These are phyloP conservation scores for Kodamaea leandrae DNA, from an alignment of 805 yeast genomes.

Conservation along the genomic window DNA sequence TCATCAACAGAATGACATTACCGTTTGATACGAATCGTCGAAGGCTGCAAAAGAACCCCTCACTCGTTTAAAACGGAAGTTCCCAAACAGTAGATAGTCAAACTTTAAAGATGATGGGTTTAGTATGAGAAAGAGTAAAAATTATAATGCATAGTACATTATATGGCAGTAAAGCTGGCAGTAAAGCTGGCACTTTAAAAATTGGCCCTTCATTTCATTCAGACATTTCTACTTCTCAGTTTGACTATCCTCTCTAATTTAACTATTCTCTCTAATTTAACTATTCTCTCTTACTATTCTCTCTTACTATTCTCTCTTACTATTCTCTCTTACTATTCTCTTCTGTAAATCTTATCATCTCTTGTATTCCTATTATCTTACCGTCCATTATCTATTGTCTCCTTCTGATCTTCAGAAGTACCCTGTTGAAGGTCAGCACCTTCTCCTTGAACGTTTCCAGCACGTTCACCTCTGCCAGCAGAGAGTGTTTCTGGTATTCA, in stretches of 20 bases:
- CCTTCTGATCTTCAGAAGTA: neutral
- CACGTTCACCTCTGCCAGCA: neutral
- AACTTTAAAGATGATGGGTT: no score
- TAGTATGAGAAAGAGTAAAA: no score
- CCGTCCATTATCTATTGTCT: neutral
- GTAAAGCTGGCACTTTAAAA: no score
- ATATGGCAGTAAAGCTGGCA: no score
- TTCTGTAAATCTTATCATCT: no score
- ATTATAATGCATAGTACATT: no score
- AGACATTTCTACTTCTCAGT: neutral
- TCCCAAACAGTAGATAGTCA: no score
- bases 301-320: neutral
- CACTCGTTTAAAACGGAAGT: no score
- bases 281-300: neutral
- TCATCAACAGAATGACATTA: no score
- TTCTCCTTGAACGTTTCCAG: neutral
- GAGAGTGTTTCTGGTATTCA: neutral
- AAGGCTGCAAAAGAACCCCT: no score
- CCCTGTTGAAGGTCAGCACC: neutral
- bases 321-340: neutral
- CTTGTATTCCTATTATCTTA: neutral
- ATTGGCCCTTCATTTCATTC: neutral
- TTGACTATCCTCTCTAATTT: neutral
- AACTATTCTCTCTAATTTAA: neutral
- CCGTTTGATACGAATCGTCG: no score